A percentile compares a stretch with the other conserved stretches of the same genome.
phyloP scores from a whole-genome alignment of 495 filamentous ascomycete species.

The Podospora comata region DNA sequence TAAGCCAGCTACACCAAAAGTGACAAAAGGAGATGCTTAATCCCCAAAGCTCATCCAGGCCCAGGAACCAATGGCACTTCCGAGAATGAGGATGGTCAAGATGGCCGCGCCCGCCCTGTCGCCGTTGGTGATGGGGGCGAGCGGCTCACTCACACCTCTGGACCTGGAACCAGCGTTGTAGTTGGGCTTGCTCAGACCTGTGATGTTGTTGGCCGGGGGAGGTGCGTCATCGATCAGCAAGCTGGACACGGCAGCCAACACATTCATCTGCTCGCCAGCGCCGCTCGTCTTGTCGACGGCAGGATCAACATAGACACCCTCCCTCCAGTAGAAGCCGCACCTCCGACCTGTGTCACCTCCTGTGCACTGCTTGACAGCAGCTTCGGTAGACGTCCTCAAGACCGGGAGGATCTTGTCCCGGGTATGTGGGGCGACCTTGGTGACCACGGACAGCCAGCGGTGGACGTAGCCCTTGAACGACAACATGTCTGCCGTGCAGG shows the following conservation, averaged over 20 bases:
- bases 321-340: constrained; percentile 57
- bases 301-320: constrained; percentile 59
- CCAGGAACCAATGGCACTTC: constrained; percentile 21
- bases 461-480: constrained; percentile 79
- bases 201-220: constrained; percentile 27
- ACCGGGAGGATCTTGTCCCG: constrained; percentile 55
- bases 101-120: constrained; percentile 33
- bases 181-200: constrained; percentile 30
- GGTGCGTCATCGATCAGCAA: constrained; percentile 38
- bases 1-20: neutral
- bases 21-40: constrained; percentile 14
- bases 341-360: constrained; percentile 51
- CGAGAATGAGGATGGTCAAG: constrained; percentile 29
- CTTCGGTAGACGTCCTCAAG: constrained; percentile 58
- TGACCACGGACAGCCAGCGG: constrained; percentile 72
- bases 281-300: constrained; percentile 61
- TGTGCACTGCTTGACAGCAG: constrained; percentile 65
- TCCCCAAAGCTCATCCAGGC: constrained; percentile 33
- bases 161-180: constrained; percentile 22
- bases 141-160: constrained; percentile 10
- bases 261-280: constrained; percentile 67
- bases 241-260: constrained; percentile 60
- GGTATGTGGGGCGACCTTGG: constrained; percentile 67
- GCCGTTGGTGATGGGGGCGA: constrained; percentile 24
- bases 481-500: constrained; percentile 70